Conservation (phyloP, 192 early-diverging fungal genomes). For the Rhizophagus clarus region DNA sequence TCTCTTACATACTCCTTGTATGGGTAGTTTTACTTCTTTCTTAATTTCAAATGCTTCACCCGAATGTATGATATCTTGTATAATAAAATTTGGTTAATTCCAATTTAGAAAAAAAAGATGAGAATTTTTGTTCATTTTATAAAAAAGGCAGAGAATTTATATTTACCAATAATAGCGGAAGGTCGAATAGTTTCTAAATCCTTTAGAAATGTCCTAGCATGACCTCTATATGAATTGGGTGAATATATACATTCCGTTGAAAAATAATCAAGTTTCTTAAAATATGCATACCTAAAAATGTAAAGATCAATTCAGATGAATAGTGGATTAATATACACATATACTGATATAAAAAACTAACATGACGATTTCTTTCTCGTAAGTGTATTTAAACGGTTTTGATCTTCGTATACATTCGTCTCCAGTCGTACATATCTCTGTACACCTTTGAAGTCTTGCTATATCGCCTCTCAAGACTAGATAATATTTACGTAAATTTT, state of each 20-base stretch:
- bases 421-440: slow-evolving; percentile 82
- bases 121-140: too few species aligned
- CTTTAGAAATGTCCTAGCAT: slow-evolving; percentile 93
- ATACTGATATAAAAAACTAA: not conserved
- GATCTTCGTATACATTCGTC: slow-evolving; percentile 80
- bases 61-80: slow-evolving; percentile 88
- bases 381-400: slow-evolving; percentile 99
- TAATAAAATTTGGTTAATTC: not conserved
- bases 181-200: slow-evolving; percentile 91
- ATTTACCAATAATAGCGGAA: slow-evolving; percentile 78
- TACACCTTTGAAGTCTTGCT: slow-evolving; percentile 88
- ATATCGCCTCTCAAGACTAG: slow-evolving; percentile 93
- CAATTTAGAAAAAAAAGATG: not conserved
- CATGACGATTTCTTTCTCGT: slow-evolving; percentile 99
- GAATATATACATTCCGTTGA: slow-evolving; percentile 98
- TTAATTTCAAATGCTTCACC: slow-evolving; percentile 87
- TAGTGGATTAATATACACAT: not conserved
- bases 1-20: slow-evolving; percentile 68
- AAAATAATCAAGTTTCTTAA: slow-evolving; percentile 96
- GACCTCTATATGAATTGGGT: slow-evolving; percentile 95
- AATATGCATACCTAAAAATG: slow-evolving; percentile 77
- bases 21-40: slow-evolving; percentile 62
- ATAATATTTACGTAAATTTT: not conserved
- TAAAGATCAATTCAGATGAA: too few species aligned
- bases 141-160: slow-evolving; percentile 16